phyloP scores from a whole-genome alignment of 139 green algal species.

The Pleodorina starrii region DNA sequence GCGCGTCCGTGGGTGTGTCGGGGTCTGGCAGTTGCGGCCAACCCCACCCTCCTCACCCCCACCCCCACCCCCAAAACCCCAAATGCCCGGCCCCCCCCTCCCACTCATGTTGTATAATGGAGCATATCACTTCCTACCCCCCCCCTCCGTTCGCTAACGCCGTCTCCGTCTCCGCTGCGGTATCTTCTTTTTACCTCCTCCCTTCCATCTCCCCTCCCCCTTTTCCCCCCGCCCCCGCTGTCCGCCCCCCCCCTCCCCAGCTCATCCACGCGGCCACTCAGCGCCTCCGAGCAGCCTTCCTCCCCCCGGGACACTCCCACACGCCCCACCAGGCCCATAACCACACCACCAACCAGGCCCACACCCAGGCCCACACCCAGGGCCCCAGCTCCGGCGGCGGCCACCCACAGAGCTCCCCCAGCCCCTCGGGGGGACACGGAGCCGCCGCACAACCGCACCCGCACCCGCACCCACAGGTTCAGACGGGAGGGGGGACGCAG shows the following conservation, averaged over 20 bases:
- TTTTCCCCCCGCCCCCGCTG: not conserved
- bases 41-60: too few species aligned
- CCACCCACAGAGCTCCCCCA: not conserved
- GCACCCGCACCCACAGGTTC: not conserved
- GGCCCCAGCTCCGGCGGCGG: not conserved
- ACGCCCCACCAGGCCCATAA: not conserved
- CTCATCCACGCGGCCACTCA: slow-evolving; percentile 1
- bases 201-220: not conserved
- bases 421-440: too few species aligned
- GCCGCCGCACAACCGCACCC: not conserved
- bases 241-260: not conserved
- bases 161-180: too few species aligned
- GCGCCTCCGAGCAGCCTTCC: slow-evolving; percentile 16
- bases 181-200: too few species aligned
- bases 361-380: not conserved
- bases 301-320: slow-evolving; percentile 6
- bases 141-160: not conserved
- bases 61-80: too few species aligned
- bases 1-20: too few species aligned
- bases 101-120: too few species aligned
- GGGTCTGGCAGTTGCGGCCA: too few species aligned
- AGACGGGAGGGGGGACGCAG: too few species aligned
- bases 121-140: not conserved
- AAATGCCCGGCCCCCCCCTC: too few species aligned
- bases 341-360: not conserved